phyloP scores from a whole-genome alignment of 192 early-diverging fungal genomes.

The Haplosporangium gracile region DNA sequence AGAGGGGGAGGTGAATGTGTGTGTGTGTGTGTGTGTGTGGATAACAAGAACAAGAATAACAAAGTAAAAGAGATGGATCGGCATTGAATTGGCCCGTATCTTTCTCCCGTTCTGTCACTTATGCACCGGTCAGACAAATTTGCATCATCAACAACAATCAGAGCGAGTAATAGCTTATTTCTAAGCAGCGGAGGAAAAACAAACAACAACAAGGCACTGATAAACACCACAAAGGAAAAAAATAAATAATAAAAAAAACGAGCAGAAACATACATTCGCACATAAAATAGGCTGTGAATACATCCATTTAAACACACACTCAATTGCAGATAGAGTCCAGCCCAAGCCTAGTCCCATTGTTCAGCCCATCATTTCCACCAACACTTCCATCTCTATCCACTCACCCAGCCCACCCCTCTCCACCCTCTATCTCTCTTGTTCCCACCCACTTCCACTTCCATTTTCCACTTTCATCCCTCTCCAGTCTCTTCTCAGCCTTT shows the following conservation, averaged over 20 bases:
- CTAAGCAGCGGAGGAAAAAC: background rate
- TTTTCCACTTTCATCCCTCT: background rate
- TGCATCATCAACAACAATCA: background rate
- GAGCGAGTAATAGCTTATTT: background rate
- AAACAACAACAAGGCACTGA: background rate
- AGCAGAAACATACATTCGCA: background rate
- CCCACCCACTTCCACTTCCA: background rate
- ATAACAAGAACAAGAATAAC: background rate
- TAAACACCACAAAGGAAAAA: background rate
- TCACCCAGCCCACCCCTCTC: background rate
- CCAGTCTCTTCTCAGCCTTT: background rate
- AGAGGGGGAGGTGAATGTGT: background rate
- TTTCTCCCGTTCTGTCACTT: background rate
- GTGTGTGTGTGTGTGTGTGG: too few relatives aligned
- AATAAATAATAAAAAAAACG: background rate
- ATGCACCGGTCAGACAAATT: slow-evolving; percentile 1
- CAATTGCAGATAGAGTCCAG: background rate
- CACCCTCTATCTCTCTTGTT: background rate
- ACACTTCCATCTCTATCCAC: background rate
- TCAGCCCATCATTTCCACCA: slow-evolving; percentile 1
- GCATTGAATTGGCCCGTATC: slow-evolving; percentile 9
- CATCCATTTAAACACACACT: background rate
- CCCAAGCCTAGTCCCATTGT: background rate
- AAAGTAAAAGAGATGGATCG: background rate
- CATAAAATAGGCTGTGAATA: slow-evolving; percentile 5